Conservation (phyloP, 2,329 filamentous ascomycete genomes). For the Diplodia sapinea region DNA sequence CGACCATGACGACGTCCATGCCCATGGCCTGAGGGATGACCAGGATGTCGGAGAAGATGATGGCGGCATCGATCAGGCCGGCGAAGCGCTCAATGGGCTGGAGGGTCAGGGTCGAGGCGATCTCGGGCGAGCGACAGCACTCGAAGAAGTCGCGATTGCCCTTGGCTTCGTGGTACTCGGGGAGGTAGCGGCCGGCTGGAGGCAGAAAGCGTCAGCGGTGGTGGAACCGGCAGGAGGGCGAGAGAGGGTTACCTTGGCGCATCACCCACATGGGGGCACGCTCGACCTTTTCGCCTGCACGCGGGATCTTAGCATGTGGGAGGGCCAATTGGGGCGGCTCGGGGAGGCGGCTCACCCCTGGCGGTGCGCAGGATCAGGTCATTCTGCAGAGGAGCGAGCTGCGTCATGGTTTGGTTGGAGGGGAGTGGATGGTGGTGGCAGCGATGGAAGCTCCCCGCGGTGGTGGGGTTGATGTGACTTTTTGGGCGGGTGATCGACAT, state of each 20-base stretch:
- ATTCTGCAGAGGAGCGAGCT: conserved; percentile 87
- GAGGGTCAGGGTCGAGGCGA: conserved; percentile 90
- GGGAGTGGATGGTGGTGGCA: background rate
- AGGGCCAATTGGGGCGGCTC: background rate
- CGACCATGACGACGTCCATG: conserved; percentile 98
- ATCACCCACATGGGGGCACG: conserved; percentile 98
- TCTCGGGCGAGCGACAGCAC: conserved; percentile 91
- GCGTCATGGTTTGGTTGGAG: conserved; percentile 58
- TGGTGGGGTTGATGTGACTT: conserved; percentile 28
- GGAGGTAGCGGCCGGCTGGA: conserved; percentile 90
- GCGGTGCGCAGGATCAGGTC: conserved; percentile 90
- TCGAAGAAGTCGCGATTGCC: conserved; percentile 92
- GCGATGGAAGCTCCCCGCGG: conserved; percentile 12
- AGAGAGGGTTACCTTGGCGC: conserved; percentile 77
- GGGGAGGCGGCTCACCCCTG: conserved; percentile 64
- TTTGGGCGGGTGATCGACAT: conserved; percentile 24
- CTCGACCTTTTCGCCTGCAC: conserved; percentile 82
- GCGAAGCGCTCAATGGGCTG: conserved; percentile 92
- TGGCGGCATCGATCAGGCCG: conserved; percentile 91
- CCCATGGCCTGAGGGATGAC: conserved; percentile 98
- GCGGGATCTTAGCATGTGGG: conserved; percentile 14
- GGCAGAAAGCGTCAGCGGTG: conserved; percentile 28
- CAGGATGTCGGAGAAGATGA: conserved; percentile 98
- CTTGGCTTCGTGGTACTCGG: conserved; percentile 97
- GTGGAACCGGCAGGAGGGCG: background rate